These are phyloP conservation scores for Fonsecaea monophora DNA, from an alignment of 2,329 filamentous ascomycete genomes.

Conservation along the genomic window DNA sequence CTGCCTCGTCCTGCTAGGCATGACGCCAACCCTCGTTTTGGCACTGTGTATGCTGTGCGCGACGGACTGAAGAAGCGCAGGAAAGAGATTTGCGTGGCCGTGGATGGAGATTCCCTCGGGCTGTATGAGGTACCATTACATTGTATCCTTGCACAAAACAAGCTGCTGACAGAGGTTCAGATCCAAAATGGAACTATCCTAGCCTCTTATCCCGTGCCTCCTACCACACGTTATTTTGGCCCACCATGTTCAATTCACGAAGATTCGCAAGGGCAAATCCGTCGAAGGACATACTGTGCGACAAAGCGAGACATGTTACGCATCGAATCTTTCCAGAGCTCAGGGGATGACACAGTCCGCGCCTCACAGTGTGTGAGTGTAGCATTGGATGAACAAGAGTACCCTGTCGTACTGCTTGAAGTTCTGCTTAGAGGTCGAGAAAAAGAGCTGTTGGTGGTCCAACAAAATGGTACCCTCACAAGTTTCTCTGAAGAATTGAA, in stretches of 20 bases:
- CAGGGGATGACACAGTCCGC: constrained; percentile 52
- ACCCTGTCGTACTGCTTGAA: constrained; percentile 49
- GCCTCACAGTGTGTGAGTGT: constrained; percentile 40
- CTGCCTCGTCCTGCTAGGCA: constrained; percentile 53
- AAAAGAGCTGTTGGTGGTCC: constrained; percentile 48
- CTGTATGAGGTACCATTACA: constrained; percentile 63
- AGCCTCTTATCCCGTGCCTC: constrained; percentile 67
- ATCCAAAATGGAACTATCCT: constrained; percentile 66
- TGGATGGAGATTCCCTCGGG: constrained; percentile 67
- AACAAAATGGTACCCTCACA: constrained; percentile 53
- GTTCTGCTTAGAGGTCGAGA: constrained; percentile 3
- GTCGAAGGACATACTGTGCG: constrained; percentile 64
- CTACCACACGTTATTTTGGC: constrained; percentile 63
- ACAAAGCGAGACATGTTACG: constrained; percentile 57
- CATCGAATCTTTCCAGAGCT: constrained; percentile 58
- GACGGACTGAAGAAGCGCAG: constrained; percentile 66
- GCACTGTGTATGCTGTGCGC: constrained; percentile 60
- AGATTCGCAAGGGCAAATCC: constrained; percentile 53
- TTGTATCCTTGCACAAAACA: not conserved
- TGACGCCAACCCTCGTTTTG: constrained; percentile 50
- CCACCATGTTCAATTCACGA: constrained; percentile 64
- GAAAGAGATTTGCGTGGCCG: constrained; percentile 65
- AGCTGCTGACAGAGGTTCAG: constrained; percentile 46
- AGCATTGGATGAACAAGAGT: constrained; percentile 47
- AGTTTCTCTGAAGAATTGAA: constrained; percentile 48